Conservation (phyloP, 345 rosid genomes). For the Boechera stricta region DNA sequence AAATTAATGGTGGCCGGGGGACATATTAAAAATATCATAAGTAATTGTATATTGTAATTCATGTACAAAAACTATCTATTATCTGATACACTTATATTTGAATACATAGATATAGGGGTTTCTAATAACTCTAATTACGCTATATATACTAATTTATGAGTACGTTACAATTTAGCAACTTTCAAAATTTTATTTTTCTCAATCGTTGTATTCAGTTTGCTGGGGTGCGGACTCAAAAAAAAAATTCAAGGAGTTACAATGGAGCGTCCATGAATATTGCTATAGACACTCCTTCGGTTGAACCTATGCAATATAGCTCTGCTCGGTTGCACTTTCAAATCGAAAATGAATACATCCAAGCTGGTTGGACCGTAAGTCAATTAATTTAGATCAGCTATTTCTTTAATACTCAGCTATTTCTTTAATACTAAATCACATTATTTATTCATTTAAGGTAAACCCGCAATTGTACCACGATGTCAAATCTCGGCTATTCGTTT, state of each 20-base stretch:
- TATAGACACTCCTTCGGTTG: neutral
- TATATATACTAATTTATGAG: neutral
- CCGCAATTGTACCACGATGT: neutral
- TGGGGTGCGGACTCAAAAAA: neutral
- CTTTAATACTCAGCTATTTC: too few relatives aligned
- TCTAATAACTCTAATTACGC: neutral
- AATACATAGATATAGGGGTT: neutral
- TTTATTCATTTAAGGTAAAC: neutral
- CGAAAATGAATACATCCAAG: slow-evolving; percentile 17
- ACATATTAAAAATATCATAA: too few relatives aligned
- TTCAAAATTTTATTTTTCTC: neutral
- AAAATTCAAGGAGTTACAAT: neutral
- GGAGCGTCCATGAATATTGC: neutral
- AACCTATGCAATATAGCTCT: neutral
- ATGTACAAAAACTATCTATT: neutral
- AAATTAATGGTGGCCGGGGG: too few relatives aligned
- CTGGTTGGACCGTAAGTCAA: slow-evolving; percentile 13
- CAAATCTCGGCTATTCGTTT: neutral
- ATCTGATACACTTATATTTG: neutral
- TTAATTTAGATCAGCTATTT: neutral
- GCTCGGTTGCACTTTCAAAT: slow-evolving; percentile 1
- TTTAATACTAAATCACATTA: neutral
- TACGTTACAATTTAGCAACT: neutral
- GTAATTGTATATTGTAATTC: neutral
- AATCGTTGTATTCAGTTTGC: neutral